Percentiles rank a stretch among this genome's conserved stretches.
Evolutionary conservation across 768 basidiomycete genomes (phyloP).

Genomic region (Pisolithus marmoratus): DNA sequence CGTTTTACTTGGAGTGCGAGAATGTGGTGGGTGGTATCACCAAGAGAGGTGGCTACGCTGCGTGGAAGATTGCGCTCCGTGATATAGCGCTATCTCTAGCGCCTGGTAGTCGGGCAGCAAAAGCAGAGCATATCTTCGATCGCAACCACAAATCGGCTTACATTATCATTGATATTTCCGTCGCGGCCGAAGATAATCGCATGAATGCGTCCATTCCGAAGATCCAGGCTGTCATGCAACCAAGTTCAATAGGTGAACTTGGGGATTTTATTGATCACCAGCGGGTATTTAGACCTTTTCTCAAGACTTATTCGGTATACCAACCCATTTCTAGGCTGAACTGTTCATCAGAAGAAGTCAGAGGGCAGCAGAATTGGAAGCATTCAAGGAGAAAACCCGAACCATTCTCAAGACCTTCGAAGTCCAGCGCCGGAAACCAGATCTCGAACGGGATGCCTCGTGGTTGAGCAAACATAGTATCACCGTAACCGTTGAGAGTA

Average conservation of each 20-base stretch:
- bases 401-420: conserved; percentile 73
- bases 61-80: conserved; percentile 67
- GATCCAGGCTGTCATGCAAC: conserved; percentile 91
- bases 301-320: background rate
- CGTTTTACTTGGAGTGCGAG: conserved; percentile 68
- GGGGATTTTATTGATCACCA: conserved; percentile 85
- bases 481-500: conserved; percentile 50
- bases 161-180: conserved; percentile 70
- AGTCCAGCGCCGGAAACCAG: conserved; percentile 36
- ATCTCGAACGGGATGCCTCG: conserved; percentile 25
- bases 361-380: conserved; percentile 69
- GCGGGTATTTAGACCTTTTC: conserved; percentile 44
- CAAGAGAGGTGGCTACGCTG: conserved; percentile 35
- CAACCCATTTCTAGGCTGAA: conserved; percentile 51
- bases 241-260: conserved; percentile 86
- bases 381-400: conserved; percentile 78
- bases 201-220: conserved; percentile 59
- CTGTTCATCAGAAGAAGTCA: conserved; percentile 67
- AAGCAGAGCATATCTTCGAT: conserved; percentile 41
- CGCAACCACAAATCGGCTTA: conserved; percentile 73
- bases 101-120: conserved; percentile 39
- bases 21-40: conserved; percentile 62
- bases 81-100: conserved; percentile 83
- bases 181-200: conserved; percentile 29
- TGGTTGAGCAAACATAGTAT: conserved; percentile 57